Conservation (phyloP, 2,329 filamentous ascomycete species). For the Xylariaceae sp. region DNA sequence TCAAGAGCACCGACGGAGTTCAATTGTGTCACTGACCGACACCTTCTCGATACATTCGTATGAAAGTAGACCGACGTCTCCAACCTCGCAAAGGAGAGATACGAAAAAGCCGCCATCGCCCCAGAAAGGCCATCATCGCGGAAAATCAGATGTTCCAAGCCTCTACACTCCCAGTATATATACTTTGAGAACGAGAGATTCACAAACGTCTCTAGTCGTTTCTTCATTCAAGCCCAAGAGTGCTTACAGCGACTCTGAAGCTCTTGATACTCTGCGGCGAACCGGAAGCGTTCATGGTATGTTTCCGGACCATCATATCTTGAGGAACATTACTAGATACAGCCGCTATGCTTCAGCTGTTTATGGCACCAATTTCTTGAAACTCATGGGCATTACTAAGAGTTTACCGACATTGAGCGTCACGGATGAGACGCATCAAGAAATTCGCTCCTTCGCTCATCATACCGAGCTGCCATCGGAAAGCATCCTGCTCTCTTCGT, state of each 20-base stretch:
- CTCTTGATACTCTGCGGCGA: slow-evolving; percentile 43
- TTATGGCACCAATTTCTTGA: slow-evolving; percentile 60
- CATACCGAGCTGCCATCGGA: slow-evolving; percentile 56
- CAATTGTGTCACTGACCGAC: slow-evolving; percentile 52
- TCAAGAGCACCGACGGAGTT: slow-evolving; percentile 48
- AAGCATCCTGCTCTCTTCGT: slow-evolving; percentile 64
- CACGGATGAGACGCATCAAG: slow-evolving; percentile 49
- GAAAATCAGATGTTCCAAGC: slow-evolving; percentile 25
- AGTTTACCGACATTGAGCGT: slow-evolving; percentile 39
- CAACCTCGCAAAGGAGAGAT: slow-evolving; percentile 22
- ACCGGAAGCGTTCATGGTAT: slow-evolving; percentile 54
- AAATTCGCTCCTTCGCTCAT: slow-evolving; percentile 59
- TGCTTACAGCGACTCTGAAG: slow-evolving; percentile 43
- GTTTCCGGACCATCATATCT: slow-evolving; percentile 55
- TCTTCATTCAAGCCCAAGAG: slow-evolving; percentile 46
- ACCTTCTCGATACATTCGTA: slow-evolving; percentile 48
- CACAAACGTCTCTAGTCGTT: slow-evolving; percentile 49
- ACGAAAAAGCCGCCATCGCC: slow-evolving; percentile 14
- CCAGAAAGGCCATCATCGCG: slow-evolving; percentile 23
- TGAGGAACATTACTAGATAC: slow-evolving; percentile 60
- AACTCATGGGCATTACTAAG: slow-evolving; percentile 57
- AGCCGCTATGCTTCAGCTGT: slow-evolving; percentile 64
- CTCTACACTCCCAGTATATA: slow-evolving; percentile 52
- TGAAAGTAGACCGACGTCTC: slow-evolving; percentile 39
- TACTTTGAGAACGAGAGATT: slow-evolving; percentile 53